Percentiles rank a stretch among this genome's conserved stretches.
These are phyloP conservation scores for Phytopythium delawarense DNA, from an alignment of 352 stramenopile genomes.

Conservation along the genomic window DNA sequence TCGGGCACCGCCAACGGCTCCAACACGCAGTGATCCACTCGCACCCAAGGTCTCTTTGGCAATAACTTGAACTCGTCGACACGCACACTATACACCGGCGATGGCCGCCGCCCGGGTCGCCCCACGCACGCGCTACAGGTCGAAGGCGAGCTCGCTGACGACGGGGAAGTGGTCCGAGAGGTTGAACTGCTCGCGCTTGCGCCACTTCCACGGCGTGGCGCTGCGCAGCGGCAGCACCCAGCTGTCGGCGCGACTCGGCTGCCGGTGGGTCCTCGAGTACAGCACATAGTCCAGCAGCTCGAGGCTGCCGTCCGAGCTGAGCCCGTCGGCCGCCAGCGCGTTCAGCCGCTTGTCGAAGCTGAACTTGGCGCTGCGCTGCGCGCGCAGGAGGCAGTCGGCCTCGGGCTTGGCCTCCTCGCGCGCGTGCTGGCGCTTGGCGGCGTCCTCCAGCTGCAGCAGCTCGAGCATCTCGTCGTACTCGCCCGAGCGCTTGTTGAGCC, in stretches of 20 bases:
- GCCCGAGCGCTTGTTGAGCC: constrained; percentile 61
- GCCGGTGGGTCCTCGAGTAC: constrained; percentile 47
- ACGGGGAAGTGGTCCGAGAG: constrained; percentile 80
- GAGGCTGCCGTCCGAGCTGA: constrained; percentile 70
- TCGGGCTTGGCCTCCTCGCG: neutral
- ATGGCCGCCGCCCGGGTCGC: no score
- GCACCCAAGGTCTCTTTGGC: no score
- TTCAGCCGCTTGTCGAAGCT: constrained; percentile 76
- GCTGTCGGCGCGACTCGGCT: constrained; percentile 45
- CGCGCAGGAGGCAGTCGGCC: constrained; percentile 8
- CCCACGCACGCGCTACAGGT: constrained; percentile 24
- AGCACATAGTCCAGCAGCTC: constrained; percentile 77
- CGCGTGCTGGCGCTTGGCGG: constrained; percentile 20
- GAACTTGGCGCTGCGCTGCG: constrained; percentile 42
- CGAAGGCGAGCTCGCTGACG: constrained; percentile 64
- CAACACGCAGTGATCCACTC: no score
- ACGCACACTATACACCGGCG: no score
- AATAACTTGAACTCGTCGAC: no score
- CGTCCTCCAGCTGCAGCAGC: constrained; percentile 52
- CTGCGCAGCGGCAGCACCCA: constrained; percentile 60
- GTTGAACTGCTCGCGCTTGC: constrained; percentile 57
- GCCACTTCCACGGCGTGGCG: constrained; percentile 52
- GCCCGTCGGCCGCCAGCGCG: constrained; percentile 49
- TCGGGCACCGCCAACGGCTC: no score
- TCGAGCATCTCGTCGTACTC: constrained; percentile 83